These are phyloP conservation scores for Tolypocladium ophioglossoides DNA, from an alignment of 2,329 filamentous ascomycete species.

Conservation along the genomic window DNA sequence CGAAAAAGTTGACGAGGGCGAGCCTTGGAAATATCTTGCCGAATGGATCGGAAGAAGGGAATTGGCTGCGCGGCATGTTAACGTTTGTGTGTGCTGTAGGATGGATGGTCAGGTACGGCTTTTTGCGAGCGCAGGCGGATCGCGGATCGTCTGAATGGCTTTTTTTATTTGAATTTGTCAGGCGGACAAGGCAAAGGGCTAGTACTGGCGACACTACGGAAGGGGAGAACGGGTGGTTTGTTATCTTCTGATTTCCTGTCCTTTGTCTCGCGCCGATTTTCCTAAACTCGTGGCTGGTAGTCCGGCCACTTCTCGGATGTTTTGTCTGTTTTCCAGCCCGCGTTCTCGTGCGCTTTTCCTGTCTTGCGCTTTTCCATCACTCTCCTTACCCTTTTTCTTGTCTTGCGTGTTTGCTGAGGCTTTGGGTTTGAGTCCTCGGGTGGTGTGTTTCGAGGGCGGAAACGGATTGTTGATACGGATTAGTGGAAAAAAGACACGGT, in stretches of 20 bases:
- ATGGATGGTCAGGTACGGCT: not conserved
- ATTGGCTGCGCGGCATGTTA: not conserved
- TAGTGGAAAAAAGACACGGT: not conserved
- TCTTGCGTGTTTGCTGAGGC: not conserved
- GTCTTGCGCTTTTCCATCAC: not conserved
- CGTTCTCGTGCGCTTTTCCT: not conserved
- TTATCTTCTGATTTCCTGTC: constrained; percentile 2
- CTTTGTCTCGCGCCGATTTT: constrained; percentile 1
- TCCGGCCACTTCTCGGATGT: not conserved
- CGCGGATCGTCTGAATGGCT: not conserved
- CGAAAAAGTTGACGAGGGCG: not conserved
- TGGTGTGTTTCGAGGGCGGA: not conserved
- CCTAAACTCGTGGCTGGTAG: not conserved
- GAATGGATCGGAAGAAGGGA: not conserved
- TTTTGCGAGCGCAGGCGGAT: not conserved
- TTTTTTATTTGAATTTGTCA: not conserved
- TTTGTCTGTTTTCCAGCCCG: not conserved
- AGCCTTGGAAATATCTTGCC: constrained; percentile 2
- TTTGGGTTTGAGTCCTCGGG: not conserved
- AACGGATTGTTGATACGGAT: constrained; percentile 1
- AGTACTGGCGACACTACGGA: not conserved
- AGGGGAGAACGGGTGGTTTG: not conserved
- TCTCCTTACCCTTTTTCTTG: not conserved
- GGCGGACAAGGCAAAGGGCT: not conserved
- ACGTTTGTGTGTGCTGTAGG: not conserved